Evolutionary conservation across 2,329 filamentous ascomycete species (phyloP).

Genomic region (Aspergillus ruber): DNA sequence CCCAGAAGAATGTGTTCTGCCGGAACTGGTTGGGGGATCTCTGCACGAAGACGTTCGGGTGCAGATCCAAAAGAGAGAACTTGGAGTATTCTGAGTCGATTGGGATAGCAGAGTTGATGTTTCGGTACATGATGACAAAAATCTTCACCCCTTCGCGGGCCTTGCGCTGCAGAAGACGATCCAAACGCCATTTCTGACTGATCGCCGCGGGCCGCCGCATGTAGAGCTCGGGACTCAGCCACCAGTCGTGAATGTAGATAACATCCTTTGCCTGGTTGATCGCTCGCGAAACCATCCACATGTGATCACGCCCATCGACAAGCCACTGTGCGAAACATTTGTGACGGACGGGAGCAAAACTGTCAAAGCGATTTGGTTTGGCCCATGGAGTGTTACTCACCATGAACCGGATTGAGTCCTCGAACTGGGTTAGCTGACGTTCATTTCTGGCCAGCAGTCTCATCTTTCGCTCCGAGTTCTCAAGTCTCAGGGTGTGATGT

Average conservation of each 20-base stretch:
- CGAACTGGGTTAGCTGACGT: constrained; percentile 81
- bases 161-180: constrained; percentile 86
- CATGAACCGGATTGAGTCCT: constrained; percentile 88
- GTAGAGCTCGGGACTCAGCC: constrained; percentile 93
- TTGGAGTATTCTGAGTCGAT: constrained; percentile 99
- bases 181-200: constrained; percentile 95
- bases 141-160: constrained; percentile 93
- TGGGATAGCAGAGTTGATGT: constrained; percentile 92
- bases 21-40: constrained; percentile 95
- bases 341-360: constrained; percentile 82
- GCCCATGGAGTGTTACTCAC: constrained; percentile 75
- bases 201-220: constrained; percentile 89
- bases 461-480: constrained; percentile 86
- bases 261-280: constrained; percentile 97
- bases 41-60: constrained; percentile 94
- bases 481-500: constrained; percentile 81
- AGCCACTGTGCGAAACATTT: constrained; percentile 92
- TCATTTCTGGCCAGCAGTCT: constrained; percentile 89
- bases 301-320: constrained; percentile 93
- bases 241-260: constrained; percentile 99
- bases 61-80: constrained; percentile 86
- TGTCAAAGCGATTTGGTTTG: constrained; percentile 76
- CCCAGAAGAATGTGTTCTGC: constrained; percentile 99
- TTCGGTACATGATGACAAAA: constrained; percentile 95
- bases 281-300: constrained; percentile 97